Conservation (phyloP, 1,284 basidiomycete genomes). For the Spongiforma sp. region DNA sequence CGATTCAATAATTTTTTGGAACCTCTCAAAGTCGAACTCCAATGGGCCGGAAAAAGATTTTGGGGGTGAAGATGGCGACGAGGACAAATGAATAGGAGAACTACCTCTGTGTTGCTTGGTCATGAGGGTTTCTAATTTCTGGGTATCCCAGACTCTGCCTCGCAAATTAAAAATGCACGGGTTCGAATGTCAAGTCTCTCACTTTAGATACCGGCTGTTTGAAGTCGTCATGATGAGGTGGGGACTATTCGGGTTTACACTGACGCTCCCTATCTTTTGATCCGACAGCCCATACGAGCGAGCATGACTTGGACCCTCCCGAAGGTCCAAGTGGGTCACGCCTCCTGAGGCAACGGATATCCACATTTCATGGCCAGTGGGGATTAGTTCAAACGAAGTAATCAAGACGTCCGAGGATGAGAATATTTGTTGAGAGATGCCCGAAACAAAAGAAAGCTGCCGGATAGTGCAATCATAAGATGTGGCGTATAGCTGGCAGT, state of each 20-base stretch:
- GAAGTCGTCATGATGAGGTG: constrained; percentile 74
- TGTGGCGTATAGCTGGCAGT: constrained; percentile 69
- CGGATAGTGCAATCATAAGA: constrained; percentile 81
- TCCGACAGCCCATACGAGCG: constrained; percentile 69
- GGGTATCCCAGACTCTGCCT: constrained; percentile 75
- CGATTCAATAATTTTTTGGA: constrained; percentile 55
- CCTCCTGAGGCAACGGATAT: constrained; percentile 74
- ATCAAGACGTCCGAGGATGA: constrained; percentile 64
- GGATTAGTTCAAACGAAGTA: constrained; percentile 67
- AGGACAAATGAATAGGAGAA: constrained; percentile 16
- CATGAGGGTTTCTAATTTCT: constrained; percentile 58
- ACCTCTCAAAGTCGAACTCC: constrained; percentile 55
- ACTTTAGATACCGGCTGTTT: constrained; percentile 73
- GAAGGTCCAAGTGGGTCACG: constrained; percentile 72
- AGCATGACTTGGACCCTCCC: constrained; percentile 60
- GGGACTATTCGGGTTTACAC: constrained; percentile 73
- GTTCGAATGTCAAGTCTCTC: constrained; percentile 21
- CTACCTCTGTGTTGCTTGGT: constrained; percentile 30
- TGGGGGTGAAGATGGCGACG: constrained; percentile 21
- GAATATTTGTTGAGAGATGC: constrained; percentile 70
- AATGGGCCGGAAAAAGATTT: constrained; percentile 29
- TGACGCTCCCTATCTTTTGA: constrained; percentile 77
- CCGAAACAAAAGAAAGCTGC: constrained; percentile 69
- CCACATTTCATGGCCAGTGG: constrained; percentile 78
- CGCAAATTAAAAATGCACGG: background rate